A percentile compares a stretch with the other conserved stretches of the same genome.
These are phyloP conservation scores for Miamiensis avidus DNA, from an alignment of 169 alveolate genomes.

Conservation along the genomic window DNA sequence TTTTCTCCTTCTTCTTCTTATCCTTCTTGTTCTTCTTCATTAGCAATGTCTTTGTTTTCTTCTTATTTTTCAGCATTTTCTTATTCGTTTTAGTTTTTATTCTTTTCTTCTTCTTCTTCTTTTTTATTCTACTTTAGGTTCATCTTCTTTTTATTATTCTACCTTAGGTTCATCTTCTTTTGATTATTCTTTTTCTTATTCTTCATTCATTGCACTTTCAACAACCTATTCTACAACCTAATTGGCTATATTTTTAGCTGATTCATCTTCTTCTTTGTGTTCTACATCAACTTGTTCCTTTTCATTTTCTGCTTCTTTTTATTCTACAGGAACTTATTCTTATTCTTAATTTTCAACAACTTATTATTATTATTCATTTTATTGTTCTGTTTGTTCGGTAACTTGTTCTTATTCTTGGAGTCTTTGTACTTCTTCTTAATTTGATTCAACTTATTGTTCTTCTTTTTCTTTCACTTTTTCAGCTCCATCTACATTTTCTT, in stretches of 20 bases:
- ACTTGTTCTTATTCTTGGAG: background rate
- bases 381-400: background rate
- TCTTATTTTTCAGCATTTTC: background rate
- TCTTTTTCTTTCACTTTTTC: background rate
- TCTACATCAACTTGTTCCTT: background rate
- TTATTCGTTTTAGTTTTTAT: background rate
- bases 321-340: background rate
- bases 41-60: background rate
- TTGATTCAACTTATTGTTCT: background rate
- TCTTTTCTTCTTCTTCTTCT: background rate
- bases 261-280: background rate
- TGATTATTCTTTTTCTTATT: no score
- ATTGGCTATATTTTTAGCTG: background rate
- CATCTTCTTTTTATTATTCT: background rate
- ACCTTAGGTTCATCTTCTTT: background rate
- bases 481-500: background rate
- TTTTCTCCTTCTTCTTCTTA: background rate
- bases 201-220: background rate
- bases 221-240: background rate
- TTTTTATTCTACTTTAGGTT: no score
- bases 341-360: background rate
- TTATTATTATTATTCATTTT: background rate
- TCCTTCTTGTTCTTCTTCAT: background rate
- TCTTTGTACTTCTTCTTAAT: background rate
- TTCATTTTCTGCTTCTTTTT: background rate